Evolutionary conservation across 2,329 filamentous ascomycete genomes (phyloP), one percentile per base, ranked within the genome.

Genomic region (Hirsutella thompsonii): DNA sequence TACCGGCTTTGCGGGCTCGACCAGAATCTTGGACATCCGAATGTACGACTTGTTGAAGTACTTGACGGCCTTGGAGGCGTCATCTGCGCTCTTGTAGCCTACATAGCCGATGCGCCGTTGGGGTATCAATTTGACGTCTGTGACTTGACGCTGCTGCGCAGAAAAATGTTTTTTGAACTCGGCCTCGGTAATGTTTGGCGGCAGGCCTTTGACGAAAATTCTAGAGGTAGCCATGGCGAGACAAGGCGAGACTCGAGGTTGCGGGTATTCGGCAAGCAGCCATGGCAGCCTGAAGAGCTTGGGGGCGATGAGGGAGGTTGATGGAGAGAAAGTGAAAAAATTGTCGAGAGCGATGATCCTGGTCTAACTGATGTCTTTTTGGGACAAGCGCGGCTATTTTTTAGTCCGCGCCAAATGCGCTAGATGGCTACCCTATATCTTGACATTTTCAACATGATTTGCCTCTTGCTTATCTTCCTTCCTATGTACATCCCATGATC

Each of bases 31-130:
- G 43, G 89, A 94, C 84, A 95, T 92, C 52, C 88, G 86, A 54
- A 98, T 87, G 63, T 88, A 98, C 47, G 89, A 82, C 59, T 78
- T 86, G 69, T 98, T 89, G 71, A 95, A 95, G 68, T 94, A 94
- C 62, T 85, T 89, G 58, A 93, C 83, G 36, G 92, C 90, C 55
- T 80, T 76, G 43, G 76, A 69, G 42, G 92, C 92, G 57, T 86
- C 82, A 46, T 90, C 78, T 13, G 83, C 68, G 39, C 76, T 84
- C 64, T 85, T 89, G 70, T 90, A 96, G 47, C 92, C 92, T 45
- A 98, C 79, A 71, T 94, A 98, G 52, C 89, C 92, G 62, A 98
- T 95, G 51, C 89, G 78, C 54, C 92, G 79, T 55, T 88, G 80
- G 5, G 86, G 77, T 56, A 96, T 85, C 57, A 95, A 76, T 72